Evolutionary conservation across 768 basidiomycete genomes (phyloP).

Genomic region (Tylopilus sp.): DNA sequence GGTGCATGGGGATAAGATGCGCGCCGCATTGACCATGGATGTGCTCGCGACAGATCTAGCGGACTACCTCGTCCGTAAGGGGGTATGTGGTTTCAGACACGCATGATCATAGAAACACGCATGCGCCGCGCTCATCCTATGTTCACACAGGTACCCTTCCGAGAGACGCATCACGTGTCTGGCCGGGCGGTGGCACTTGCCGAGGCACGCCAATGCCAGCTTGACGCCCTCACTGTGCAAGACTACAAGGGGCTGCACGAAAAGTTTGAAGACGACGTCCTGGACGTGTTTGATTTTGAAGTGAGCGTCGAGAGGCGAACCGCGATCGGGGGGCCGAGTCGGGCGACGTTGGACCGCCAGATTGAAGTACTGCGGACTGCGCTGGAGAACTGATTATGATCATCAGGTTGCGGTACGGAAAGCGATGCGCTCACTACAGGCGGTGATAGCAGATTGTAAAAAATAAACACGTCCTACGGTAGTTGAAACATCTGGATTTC

Average conservation of each 20-base stretch:
- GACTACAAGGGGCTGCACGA: constrained; percentile 76
- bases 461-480: not conserved
- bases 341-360: constrained; percentile 81
- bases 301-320: constrained; percentile 89
- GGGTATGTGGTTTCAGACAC: constrained; percentile 51
- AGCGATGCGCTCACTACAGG: not conserved
- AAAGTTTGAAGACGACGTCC: constrained; percentile 80
- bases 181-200: constrained; percentile 95
- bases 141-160: constrained; percentile 80
- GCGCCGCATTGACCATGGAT: constrained; percentile 88
- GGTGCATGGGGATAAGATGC: constrained; percentile 92
- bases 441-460: not conserved
- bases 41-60: constrained; percentile 98
- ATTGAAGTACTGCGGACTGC: constrained; percentile 68
- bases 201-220: constrained; percentile 74
- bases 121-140: not conserved
- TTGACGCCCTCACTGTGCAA: constrained; percentile 74
- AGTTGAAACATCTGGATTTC: not conserved
- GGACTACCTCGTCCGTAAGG: constrained; percentile 98
- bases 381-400: constrained; percentile 33
- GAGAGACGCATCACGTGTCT: constrained; percentile 97
- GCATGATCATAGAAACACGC: not conserved
- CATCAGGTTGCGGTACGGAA: not conserved
- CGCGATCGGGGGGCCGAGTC: constrained; percentile 90
- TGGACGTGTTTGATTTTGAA: constrained; percentile 90